Evolutionary conservation across 2,329 filamentous ascomycete species (phyloP).

Genomic region (Colletotrichum camelliae): DNA sequence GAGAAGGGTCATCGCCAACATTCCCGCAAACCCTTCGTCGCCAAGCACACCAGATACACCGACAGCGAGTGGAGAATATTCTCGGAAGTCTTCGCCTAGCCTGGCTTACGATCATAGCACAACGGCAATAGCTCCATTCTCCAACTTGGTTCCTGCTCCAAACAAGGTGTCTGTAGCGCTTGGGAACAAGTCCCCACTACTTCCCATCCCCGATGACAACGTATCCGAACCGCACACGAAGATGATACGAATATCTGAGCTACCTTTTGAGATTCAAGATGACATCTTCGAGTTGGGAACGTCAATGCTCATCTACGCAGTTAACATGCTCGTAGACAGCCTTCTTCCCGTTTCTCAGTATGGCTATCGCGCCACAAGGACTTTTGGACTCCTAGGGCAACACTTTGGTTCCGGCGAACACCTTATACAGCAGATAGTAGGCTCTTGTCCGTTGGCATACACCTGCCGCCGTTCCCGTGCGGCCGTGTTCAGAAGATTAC

Average conservation of each 20-base stretch:
- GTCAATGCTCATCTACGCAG: background rate
- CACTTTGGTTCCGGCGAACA: no score
- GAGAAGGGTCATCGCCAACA: background rate
- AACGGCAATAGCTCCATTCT: background rate
- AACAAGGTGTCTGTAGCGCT: background rate
- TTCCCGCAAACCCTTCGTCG: background rate
- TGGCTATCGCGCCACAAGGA: no score
- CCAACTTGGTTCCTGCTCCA: background rate
- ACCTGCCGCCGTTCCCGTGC: background rate
- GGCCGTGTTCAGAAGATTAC: background rate
- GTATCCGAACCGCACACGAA: fast-evolving
- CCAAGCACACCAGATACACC: background rate
- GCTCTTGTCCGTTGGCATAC: background rate
- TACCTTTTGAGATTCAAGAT: background rate
- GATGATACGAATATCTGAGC: background rate
- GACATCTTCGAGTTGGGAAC: background rate
- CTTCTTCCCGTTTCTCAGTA: no score
- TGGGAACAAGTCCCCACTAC: background rate
- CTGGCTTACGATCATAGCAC: background rate
- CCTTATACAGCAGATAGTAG: background rate
- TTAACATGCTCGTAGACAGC: background rate
- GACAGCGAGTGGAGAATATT: background rate
- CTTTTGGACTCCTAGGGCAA: no score
- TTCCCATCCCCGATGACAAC: background rate
- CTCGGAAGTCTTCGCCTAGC: fast-evolving